phyloP scores from a whole-genome alignment of 2,329 filamentous ascomycete species.

The Fusarium ramigenum region DNA sequence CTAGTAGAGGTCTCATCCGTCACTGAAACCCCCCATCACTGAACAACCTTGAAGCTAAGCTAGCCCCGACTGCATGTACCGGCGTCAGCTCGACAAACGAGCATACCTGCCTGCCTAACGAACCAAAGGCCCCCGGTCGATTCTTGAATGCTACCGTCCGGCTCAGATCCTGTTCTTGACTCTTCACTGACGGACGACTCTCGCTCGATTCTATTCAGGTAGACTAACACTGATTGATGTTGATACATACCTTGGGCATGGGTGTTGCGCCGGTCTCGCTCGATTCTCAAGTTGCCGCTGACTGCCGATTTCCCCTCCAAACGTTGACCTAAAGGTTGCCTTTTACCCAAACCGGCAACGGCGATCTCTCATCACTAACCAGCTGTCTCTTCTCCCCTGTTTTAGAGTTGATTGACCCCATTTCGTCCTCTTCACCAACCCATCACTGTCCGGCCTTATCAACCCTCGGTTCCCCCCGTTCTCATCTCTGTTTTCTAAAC shows the following conservation, averaged over 20 bases:
- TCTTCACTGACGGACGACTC: neutral
- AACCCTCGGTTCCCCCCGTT: constrained; percentile 30
- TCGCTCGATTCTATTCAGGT: constrained; percentile 6
- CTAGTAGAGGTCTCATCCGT: constrained; percentile 22
- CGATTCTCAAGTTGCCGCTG: constrained; percentile 22
- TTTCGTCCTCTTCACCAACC: constrained; percentile 29
- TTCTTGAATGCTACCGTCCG: neutral
- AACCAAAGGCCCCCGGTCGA: constrained; percentile 10
- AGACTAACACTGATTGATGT: neutral
- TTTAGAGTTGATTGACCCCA: constrained; percentile 44
- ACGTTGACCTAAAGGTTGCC: constrained; percentile 16
- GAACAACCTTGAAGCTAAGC: constrained; percentile 19
- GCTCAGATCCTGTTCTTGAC: neutral
- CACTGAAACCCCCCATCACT: constrained; percentile 10
- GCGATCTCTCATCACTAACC: constrained; percentile 40
- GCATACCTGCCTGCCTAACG: neutral
- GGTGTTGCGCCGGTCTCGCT: constrained; percentile 35
- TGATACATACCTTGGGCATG: neutral
- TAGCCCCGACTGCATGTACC: constrained; percentile 31
- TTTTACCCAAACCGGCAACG: constrained; percentile 43
- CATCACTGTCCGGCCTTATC: constrained; percentile 37
- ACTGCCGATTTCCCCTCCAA: constrained; percentile 31
- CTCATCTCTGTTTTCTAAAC: constrained; percentile 12
- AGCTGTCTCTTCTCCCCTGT: constrained; percentile 34
- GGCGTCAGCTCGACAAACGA: constrained; percentile 12